Percentiles rank a stretch among this genome's conserved stretches.
Evolutionary conservation across 495 filamentous ascomycete species (phyloP).

Genomic region (Penicillium canariense): DNA sequence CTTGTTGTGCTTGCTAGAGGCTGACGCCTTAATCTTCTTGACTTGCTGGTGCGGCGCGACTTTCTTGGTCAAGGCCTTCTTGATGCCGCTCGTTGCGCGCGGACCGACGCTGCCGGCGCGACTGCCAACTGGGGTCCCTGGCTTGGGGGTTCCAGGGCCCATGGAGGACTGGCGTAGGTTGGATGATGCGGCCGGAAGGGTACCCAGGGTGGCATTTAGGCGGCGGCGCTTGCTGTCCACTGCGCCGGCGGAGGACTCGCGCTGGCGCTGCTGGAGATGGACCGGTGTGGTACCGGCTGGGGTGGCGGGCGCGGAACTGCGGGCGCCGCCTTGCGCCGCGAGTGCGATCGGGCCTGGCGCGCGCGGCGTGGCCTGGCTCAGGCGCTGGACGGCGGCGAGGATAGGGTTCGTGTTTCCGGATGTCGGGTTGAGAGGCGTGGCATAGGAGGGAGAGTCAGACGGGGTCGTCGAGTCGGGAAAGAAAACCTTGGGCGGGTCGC

Average conservation of each 20-base stretch:
- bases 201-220: slow-evolving; percentile 61
- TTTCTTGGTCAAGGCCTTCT: slow-evolving; percentile 61
- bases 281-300: slow-evolving; percentile 57
- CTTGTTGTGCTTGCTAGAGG: slow-evolving; percentile 54
- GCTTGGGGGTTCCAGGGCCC: slow-evolving; percentile 84
- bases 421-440: slow-evolving; percentile 40
- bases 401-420: slow-evolving; percentile 44
- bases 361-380: slow-evolving; percentile 43
- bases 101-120: slow-evolving; percentile 74
- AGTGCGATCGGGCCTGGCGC: slow-evolving; percentile 19
- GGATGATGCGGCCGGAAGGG: slow-evolving; percentile 66
- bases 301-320: slow-evolving; percentile 63
- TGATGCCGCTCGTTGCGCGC: slow-evolving; percentile 39
- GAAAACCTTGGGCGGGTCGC: slow-evolving; percentile 53
- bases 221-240: slow-evolving; percentile 72
- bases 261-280: slow-evolving; percentile 59
- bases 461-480: slow-evolving; percentile 44
- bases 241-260: slow-evolving; percentile 76
- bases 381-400: slow-evolving; percentile 44
- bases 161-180: slow-evolving; percentile 77
- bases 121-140: slow-evolving; percentile 58
- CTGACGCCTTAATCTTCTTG: slow-evolving; percentile 46
- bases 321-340: slow-evolving; percentile 29
- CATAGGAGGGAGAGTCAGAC: slow-evolving; percentile 37
- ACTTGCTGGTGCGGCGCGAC: slow-evolving; percentile 66